phyloP scores from a whole-genome alignment of 306 rosid species.

The Fragaria vesca region DNA sequence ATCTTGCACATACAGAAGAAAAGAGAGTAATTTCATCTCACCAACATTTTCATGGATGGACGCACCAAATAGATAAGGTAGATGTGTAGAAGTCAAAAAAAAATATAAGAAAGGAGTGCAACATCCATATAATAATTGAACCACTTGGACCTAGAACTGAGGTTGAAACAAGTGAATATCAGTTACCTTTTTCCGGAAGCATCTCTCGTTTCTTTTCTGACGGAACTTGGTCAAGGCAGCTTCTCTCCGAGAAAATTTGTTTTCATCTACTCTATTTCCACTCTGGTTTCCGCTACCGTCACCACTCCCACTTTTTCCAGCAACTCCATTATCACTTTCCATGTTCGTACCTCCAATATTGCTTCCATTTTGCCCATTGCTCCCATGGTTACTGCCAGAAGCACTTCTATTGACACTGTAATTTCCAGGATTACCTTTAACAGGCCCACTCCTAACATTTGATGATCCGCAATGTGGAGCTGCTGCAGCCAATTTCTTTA shows the following conservation, averaged over 20 bases:
- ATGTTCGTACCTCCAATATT: constrained; percentile 53
- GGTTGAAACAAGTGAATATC: constrained; percentile 1
- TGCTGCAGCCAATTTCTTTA: constrained; percentile 55
- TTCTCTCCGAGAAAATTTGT: constrained; percentile 62
- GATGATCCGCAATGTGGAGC: constrained; percentile 64
- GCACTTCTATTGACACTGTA: constrained; percentile 61
- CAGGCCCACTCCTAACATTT: constrained; percentile 48
- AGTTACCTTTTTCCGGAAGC: constrained; percentile 72
- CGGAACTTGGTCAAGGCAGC: constrained; percentile 79
- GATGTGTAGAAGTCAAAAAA: neutral
- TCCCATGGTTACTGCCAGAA: constrained; percentile 75
- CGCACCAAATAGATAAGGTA: neutral
- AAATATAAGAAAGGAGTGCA: neutral
- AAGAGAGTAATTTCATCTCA: neutral
- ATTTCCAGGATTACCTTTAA: constrained; percentile 59
- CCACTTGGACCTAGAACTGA: neutral
- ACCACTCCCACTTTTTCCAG: constrained; percentile 61
- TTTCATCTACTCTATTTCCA: constrained; percentile 49
- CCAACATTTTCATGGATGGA: neutral
- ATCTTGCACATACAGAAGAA: constrained; percentile 3
- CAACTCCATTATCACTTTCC: constrained; percentile 49
- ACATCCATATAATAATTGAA: neutral
- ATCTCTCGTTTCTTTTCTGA: constrained; percentile 71
- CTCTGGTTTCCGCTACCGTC: constrained; percentile 52
- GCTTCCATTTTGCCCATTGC: constrained; percentile 76